Evolutionary conservation across 2,329 filamentous ascomycete genomes (phyloP).

Genomic region (Hypoxylon sp.): DNA sequence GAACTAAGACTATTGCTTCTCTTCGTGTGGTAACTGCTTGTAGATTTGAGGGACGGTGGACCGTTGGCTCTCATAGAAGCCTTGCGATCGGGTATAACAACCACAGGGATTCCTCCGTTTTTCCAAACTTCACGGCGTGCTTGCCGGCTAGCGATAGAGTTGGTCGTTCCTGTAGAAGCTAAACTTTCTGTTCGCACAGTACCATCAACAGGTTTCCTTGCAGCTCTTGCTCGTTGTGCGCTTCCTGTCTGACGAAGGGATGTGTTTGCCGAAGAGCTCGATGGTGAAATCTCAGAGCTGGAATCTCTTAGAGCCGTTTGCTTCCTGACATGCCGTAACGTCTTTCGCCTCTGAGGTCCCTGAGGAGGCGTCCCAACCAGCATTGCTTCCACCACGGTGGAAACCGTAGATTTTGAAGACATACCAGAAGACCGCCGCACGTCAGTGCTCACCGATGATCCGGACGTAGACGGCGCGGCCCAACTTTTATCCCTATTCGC

Average conservation of each 20-base stretch:
- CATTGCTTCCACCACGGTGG: conserved; percentile 66
- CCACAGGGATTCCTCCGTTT: conserved; percentile 68
- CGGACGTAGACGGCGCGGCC: conserved; percentile 49
- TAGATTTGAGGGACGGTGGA: conserved; percentile 66
- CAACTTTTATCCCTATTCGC: conserved; percentile 43
- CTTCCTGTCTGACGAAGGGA: conserved; percentile 49
- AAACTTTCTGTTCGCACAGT: conserved; percentile 55
- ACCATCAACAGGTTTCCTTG: conserved; percentile 41
- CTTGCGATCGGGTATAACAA: conserved; percentile 67
- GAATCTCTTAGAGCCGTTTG: conserved; percentile 54
- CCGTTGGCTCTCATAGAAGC: conserved; percentile 61
- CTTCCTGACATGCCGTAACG: conserved; percentile 69
- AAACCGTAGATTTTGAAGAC: conserved; percentile 63
- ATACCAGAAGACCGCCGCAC: conserved; percentile 60
- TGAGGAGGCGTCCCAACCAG: conserved; percentile 61
- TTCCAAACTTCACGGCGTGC: conserved; percentile 68
- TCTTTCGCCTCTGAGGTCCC: conserved; percentile 60
- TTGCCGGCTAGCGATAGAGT: conserved; percentile 61
- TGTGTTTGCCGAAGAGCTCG: conserved; percentile 56
- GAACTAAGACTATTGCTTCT: conserved; percentile 63
- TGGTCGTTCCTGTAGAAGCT: conserved; percentile 58
- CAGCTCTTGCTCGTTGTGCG: conserved; percentile 43
- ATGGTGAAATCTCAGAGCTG: conserved; percentile 51
- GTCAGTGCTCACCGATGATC: conserved; percentile 54
- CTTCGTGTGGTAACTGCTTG: conserved; percentile 65